Base-by-base conservation (phyloP, 495 filamentous ascomycete genomes). In the Parachaetomium inaequale region DNA sequence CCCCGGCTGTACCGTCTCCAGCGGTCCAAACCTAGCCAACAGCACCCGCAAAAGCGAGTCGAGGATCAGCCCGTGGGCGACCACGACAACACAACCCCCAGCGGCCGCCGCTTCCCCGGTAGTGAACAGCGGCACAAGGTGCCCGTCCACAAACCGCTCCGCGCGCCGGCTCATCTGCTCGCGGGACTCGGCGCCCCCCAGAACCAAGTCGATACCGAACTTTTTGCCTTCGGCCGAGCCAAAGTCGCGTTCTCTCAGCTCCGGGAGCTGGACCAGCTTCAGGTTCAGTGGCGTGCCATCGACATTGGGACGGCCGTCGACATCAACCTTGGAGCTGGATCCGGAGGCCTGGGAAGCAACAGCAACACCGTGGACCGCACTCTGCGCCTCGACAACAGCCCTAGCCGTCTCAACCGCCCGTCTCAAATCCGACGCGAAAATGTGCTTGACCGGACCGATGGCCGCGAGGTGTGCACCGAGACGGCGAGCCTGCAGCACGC, bases 11-110 rank as follows among this genome's bases (percentile, higher is more conserved):
- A 34, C 46, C 38, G 66, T 19, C 57, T 72, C 72, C 2, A 7
- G 47, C 0, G 68, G 61, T 4, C 65, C 65, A 50, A 55, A 71
- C 54, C 60, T 54, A 19, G 71, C 72, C 21, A 91, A 68, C 40
- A 95, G 73, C 32, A 81, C 78, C 55, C 78, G 78, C 82, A 90
- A 86, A 0, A 96, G 70, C 23, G 84, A 75, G 23, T 81, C 82
- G 1, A 96, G 82, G 25, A 95, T 85, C 31, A 93, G 85, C 42
- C 92, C 92, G 70, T 96, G 92, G 14, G 90, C 85, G 17, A 93
- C 88, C 26, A 93, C 74, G 23, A 84, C 87, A 12, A 93, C 71
- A 2, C 76, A 68, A 7, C 56, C 14, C n/a, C 62, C 12, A 58
- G 47, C 12, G 63, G 59, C 71, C 63, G 12, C 70, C 66, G 12